A percentile compares a stretch with the other conserved stretches of the same genome.
These are phyloP conservation scores for Golubevia pallescens DNA, from an alignment of 1,284 basidiomycete species.

Conservation along the genomic window DNA sequence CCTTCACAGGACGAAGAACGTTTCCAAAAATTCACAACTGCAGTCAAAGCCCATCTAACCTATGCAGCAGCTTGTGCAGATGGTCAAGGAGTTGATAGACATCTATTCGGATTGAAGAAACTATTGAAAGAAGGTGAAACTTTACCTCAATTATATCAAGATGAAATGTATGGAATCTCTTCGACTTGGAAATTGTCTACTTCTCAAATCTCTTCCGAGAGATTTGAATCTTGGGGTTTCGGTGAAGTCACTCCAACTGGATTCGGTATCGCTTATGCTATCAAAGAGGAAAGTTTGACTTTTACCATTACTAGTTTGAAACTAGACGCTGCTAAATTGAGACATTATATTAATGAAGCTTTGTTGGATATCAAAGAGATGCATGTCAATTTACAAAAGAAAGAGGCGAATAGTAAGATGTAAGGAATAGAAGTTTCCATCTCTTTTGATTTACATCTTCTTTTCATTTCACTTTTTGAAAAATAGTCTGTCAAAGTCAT, in stretches of 20 bases:
- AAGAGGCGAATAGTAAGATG: no score
- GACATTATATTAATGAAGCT: constrained; percentile 58
- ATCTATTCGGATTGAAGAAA: constrained; percentile 85
- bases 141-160: constrained; percentile 79
- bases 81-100: constrained; percentile 92
- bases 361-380: constrained; percentile 45
- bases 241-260: constrained; percentile 89
- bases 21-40: constrained; percentile 76
- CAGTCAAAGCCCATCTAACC: constrained; percentile 80
- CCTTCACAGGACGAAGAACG: constrained; percentile 71
- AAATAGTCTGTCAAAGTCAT: no score
- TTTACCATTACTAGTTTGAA: constrained; percentile 91
- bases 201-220: constrained; percentile 81
- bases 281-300: constrained; percentile 83
- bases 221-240: constrained; percentile 94
- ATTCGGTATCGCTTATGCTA: constrained; percentile 90
- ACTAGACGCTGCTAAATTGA: constrained; percentile 68
- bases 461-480: no score
- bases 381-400: no score
- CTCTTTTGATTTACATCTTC: no score
- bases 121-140: constrained; percentile 77
- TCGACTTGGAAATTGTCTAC: constrained; percentile 92
- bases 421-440: no score
- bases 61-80: constrained; percentile 91
- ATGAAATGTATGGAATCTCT: constrained; percentile 75